Conservation (phyloP, 768 basidiomycete genomes). For the Kwoniella botswanensis region DNA sequence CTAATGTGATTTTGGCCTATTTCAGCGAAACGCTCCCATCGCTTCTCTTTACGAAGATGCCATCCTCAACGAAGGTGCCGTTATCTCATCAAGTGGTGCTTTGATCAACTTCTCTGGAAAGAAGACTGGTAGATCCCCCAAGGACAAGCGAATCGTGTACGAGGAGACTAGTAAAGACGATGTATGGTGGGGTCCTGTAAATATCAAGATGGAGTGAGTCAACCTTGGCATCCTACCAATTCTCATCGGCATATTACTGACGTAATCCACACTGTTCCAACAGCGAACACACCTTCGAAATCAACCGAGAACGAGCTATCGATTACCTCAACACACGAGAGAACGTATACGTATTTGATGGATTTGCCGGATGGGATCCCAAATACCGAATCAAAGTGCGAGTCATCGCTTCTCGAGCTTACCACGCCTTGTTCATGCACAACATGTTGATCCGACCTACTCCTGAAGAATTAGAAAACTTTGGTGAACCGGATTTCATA, state of each 20-base stretch:
- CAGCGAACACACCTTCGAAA: constrained; percentile 85
- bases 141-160: constrained; percentile 99
- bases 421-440: constrained; percentile 99
- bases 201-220: constrained; percentile 89
- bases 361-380: constrained; percentile 96
- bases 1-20: too few species aligned
- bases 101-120: constrained; percentile 99
- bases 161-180: constrained; percentile 96
- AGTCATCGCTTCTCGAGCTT: constrained; percentile 96
- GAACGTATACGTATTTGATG: constrained; percentile 97
- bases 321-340: constrained; percentile 98
- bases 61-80: constrained; percentile 96
- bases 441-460: constrained; percentile 99
- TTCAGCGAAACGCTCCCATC: constrained; percentile 59
- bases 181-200: constrained; percentile 99
- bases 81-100: constrained; percentile 93
- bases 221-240: constrained; percentile 17
- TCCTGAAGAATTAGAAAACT: constrained; percentile 86
- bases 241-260: constrained; percentile 36
- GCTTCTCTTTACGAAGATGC: constrained; percentile 96
- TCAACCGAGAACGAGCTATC: constrained; percentile 97
- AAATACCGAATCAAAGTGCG: constrained; percentile 99
- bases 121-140: constrained; percentile 96
- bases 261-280: too few species aligned
- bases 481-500: constrained; percentile 98